Conservation (phyloP, 2,329 filamentous ascomycete genomes). For the Plenodomus biglobosus region DNA sequence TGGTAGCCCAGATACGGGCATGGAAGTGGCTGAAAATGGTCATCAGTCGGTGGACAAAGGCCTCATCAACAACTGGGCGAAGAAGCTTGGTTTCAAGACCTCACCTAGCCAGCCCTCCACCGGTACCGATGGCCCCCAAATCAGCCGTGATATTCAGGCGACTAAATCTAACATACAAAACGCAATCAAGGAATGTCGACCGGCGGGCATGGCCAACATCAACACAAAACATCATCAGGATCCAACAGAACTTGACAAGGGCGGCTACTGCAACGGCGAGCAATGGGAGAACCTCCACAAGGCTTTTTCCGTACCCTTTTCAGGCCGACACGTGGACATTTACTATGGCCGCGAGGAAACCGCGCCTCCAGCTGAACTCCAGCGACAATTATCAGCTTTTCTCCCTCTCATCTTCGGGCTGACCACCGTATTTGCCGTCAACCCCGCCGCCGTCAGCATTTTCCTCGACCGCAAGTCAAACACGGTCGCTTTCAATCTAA, state of each 20-base stretch:
- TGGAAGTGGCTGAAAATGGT: constrained; percentile 31
- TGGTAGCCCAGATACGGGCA: constrained; percentile 36
- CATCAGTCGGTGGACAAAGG: constrained; percentile 26
- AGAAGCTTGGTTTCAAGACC: constrained; percentile 42
- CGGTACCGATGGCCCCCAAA: constrained; percentile 38
- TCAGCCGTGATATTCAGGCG: constrained; percentile 37
- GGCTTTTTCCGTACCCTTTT: constrained; percentile 39
- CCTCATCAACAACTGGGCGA: constrained; percentile 41
- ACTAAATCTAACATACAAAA: constrained; percentile 42
- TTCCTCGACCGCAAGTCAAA: constrained; percentile 79
- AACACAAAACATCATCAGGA: constrained; percentile 42
- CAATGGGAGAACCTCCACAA: constrained; percentile 44
- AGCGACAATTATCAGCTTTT: constrained; percentile 30
- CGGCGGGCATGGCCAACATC: constrained; percentile 37
- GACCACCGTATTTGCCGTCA: constrained; percentile 63
- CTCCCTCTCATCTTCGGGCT: constrained; percentile 40
- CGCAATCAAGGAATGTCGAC: constrained; percentile 42
- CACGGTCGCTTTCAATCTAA: constrained; percentile 90
- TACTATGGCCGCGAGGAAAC: constrained; percentile 39
- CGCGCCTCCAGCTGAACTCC: constrained; percentile 29
- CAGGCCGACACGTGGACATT: constrained; percentile 38
- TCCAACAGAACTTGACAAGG: constrained; percentile 41
- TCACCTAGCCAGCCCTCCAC: constrained; percentile 9
- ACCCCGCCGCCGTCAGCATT: constrained; percentile 71
- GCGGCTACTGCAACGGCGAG: constrained; percentile 43